Base-by-base conservation (phyloP, 495 filamentous ascomycete species). In the Annulohypoxylon stygium region DNA sequence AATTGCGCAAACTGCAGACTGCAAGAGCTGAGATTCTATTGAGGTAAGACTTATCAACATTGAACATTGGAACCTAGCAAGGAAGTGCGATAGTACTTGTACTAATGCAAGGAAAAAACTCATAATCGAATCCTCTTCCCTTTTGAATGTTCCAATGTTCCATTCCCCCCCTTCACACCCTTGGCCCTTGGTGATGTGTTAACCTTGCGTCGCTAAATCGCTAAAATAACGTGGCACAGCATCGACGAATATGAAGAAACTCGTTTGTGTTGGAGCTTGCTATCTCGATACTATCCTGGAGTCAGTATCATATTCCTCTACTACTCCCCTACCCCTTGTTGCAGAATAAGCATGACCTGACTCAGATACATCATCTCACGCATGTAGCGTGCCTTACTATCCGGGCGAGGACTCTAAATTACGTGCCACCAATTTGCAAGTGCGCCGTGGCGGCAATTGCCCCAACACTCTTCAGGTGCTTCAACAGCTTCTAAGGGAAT, bases 371-470 rank as follows among this genome's bases (percentile, higher is more conserved):
- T 60, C 61, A 68, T 62, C 61, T 71, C 59, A 73, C 58, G 25
- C 55, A 33, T 36, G 25, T 74, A 92, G 91, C 69, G 88, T 91
- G 34, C 86, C 88, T 36, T 76, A 88, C 74, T 93, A 88, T 74
- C 91, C 91, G 16, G 78, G 70, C 14, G 91, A 93, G 79, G 91
- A 93, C 83, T 85, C 89, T 51, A 93, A 93, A 81, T 83, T 92
- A 33, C 90, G 91, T 61, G 91, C 91, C 20, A 85, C 88, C 4
- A 82, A 67, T 16, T 71, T 91, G 53, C 79, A 82, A 50, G 85
- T 84, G n/a, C 87, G 91, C 25, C 86, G 91, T 2, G 91, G 91
- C 37, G 91, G 91, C 12, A 93, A 93, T 78, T 90, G 88, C 66
- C 88, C 90, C 36, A 93, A 93, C 69, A 88, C 88, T 3, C 85